phyloP scores from a whole-genome alignment of 2,329 filamentous ascomycete species.

The Alternaria angustiovoidea region DNA sequence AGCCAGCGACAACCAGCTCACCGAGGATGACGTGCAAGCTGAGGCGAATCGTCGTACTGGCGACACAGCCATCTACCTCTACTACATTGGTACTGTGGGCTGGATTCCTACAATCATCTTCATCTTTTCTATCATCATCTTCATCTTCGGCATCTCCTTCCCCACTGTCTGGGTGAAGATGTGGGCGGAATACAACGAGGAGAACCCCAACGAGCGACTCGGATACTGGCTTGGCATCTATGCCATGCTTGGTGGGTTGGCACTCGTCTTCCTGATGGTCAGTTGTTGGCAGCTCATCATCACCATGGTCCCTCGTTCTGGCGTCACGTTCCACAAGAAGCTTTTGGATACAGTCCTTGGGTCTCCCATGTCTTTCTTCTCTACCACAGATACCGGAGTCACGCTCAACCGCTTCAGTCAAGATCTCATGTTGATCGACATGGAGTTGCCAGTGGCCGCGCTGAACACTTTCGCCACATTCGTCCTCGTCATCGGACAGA shows the following conservation, averaged over 20 bases:
- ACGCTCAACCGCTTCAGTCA: constrained; percentile 60
- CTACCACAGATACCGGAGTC: constrained; percentile 55
- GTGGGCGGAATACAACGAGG: constrained; percentile 56
- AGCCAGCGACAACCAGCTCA: constrained; percentile 25
- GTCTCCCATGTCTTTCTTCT: constrained; percentile 55
- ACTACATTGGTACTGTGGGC: constrained; percentile 44
- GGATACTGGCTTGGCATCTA: constrained; percentile 47
- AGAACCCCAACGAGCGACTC: constrained; percentile 48
- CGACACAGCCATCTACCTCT: constrained; percentile 44
- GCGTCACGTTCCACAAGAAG: constrained; percentile 58
- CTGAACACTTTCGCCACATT: constrained; percentile 47
- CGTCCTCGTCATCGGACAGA: constrained; percentile 45
- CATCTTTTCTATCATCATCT: constrained; percentile 42
- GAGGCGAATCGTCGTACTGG: constrained; percentile 44
- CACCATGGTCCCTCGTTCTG: constrained; percentile 63
- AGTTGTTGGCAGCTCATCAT: constrained; percentile 59
- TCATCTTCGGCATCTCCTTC: constrained; percentile 46
- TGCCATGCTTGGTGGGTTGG: constrained; percentile 36
- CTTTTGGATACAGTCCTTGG: constrained; percentile 60
- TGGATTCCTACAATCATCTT: constrained; percentile 43
- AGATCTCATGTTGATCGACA: constrained; percentile 58
- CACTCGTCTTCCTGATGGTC: constrained; percentile 40
- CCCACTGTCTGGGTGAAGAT: constrained; percentile 58
- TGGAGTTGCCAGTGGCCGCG: constrained; percentile 50
- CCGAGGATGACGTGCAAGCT: constrained; percentile 43